Evolutionary conservation across 192 early-diverging fungal genomes (phyloP), one percentile per base, ranked within the genome.

Genomic region (Fimicolochytrium jonesii): DNA sequence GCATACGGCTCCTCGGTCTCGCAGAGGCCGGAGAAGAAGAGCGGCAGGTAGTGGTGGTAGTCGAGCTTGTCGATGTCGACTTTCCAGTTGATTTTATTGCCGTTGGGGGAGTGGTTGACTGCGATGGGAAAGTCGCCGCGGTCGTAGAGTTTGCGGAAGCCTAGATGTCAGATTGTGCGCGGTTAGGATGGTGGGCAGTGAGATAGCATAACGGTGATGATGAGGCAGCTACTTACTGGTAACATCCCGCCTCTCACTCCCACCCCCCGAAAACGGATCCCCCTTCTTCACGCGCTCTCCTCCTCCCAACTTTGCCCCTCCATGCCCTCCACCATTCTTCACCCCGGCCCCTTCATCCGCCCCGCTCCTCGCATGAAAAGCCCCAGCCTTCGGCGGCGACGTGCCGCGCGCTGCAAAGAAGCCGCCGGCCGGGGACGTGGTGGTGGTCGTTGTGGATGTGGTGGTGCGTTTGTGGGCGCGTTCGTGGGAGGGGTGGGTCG

Each of bases 61-160:
- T 84, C 82, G 34, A 84, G 74, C 51, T 84, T 84, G 56, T 83
- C 82, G 53, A 84, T 82, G 57, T 84, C 82, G 26, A 84, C 82
- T 66, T 84, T 84, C 82, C 82, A 84, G 66, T 83, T 84, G 47
- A 84, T 82, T 56, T 82, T 82, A 65, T 84, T 84, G 48, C 82
- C 82, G 45, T 83, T 84, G n/a, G 80, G 69, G 56, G 80, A 77
- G 59, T 84, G 82, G 59, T 80, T 80, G 13, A 84, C 80, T 13
- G 80, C 71, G 49, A 84, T 84, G 1, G 82, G 82, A 52, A 84
- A 84, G 49, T 84, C 82, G 26, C 80, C 80, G 10, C 82, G 68
- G 54, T 84, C 80, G 52, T 84, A 83, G 2, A 84, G 62, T 67
- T 80, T 82, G 13, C 82, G 61, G 56, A 84, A 84, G 47, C 75